These are phyloP conservation scores for Colletotrichum neosansevieriae DNA, from an alignment of 2,329 filamentous ascomycete species.

Conservation along the genomic window DNA sequence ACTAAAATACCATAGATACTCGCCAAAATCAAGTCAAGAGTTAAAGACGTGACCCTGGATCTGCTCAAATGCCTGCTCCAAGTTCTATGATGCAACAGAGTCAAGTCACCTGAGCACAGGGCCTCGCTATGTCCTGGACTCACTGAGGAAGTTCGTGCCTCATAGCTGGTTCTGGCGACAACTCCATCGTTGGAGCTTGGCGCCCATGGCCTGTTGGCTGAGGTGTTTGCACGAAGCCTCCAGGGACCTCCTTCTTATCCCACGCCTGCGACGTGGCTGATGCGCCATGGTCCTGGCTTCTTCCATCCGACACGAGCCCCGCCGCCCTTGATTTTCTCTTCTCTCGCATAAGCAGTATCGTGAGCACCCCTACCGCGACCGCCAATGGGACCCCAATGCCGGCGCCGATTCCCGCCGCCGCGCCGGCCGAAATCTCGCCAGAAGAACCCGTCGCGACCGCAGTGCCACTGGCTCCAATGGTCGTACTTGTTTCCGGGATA, in stretches of 20 bases:
- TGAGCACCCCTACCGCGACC: constrained; percentile 24
- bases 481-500: not conserved
- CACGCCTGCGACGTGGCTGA: not conserved
- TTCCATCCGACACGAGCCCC: not conserved
- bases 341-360: constrained; percentile 29
- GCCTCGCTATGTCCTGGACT: not conserved
- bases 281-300: not conserved
- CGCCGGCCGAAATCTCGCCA: not conserved
- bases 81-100: not conserved
- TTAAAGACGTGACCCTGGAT: not conserved
- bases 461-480: not conserved
- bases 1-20: constrained; percentile 16
- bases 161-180: not conserved
- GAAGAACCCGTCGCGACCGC: not conserved
- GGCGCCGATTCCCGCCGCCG: constrained; percentile 33
- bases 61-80: not conserved
- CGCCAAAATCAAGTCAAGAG: not conserved
- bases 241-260: not conserved
- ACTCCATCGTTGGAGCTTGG: not conserved
- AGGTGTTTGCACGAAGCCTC: not conserved
- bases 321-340: constrained; percentile 21
- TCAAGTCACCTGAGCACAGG: not conserved
- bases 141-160: constrained; percentile 12
- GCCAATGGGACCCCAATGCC: constrained; percentile 29
- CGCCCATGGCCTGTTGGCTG: not conserved